phyloP scores from a whole-genome alignment of 345 rosid genomes.

The Zanthoxylum bungeanum region DNA sequence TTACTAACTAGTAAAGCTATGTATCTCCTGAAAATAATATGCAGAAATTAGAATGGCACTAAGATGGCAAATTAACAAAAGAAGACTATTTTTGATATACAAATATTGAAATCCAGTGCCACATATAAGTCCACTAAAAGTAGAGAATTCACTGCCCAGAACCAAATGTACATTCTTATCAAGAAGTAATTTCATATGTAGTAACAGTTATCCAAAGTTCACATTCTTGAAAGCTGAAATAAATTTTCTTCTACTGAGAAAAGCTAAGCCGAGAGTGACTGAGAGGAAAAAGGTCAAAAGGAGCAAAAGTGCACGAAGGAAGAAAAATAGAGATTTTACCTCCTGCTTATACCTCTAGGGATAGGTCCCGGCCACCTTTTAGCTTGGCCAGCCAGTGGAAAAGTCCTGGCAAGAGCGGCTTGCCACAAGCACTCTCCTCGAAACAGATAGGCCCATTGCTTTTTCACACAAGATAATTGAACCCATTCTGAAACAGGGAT shows the following conservation, averaged over 20 bases:
- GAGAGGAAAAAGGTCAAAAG: neutral
- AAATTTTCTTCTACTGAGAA: neutral
- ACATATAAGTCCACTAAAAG: neutral
- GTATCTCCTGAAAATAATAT: constrained; percentile 65
- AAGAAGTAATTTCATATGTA: neutral
- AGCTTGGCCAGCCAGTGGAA: constrained; percentile 50
- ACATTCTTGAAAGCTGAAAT: neutral
- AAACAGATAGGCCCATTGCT: constrained; percentile 71
- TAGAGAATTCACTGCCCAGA: neutral
- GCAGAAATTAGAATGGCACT: constrained; percentile 5
- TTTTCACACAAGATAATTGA: constrained; percentile 56
- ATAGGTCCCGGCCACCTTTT: constrained; percentile 88
- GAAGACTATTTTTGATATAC: neutral
- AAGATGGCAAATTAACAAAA: neutral
- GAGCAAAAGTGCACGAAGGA: neutral
- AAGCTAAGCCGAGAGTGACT: neutral
- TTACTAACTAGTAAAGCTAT: constrained; percentile 61
- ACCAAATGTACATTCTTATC: neutral
- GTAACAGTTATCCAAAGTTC: neutral
- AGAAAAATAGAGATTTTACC: constrained; percentile 29
- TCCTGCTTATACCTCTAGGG: constrained; percentile 60
- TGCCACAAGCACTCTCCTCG: constrained; percentile 82
- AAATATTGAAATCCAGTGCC: neutral
- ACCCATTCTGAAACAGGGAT: constrained; percentile 66
- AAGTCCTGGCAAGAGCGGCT: constrained; percentile 59